These are phyloP conservation scores for Solanum commersonii DNA, from an alignment of 257 asterid species.

Conservation along the genomic window DNA sequence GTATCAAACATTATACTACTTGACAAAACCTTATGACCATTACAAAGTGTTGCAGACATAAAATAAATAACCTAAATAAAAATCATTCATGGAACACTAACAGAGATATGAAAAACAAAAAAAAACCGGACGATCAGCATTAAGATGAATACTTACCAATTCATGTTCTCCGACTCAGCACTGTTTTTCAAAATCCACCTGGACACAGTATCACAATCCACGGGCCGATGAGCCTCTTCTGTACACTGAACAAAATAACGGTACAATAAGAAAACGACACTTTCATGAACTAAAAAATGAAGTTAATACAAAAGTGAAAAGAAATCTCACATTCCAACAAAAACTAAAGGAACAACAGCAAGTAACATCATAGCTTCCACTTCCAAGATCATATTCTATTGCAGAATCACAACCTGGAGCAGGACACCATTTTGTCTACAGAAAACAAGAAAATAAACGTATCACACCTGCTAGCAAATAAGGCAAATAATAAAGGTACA, in stretches of 20 bases:
- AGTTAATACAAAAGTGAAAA: constrained; percentile 2
- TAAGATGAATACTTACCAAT: constrained; percentile 42
- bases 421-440: constrained; percentile 99
- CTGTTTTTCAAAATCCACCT: constrained; percentile 93
- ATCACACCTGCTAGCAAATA: not conserved
- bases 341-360: constrained; percentile 88
- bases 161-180: constrained; percentile 99
- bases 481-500: not conserved
- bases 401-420: constrained; percentile 97
- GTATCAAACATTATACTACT: not conserved
- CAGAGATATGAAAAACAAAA: not conserved
- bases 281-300: constrained; percentile 1
- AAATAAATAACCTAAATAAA: not conserved
- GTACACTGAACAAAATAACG: constrained; percentile 56
- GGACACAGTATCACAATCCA: constrained; percentile 85
- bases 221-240: constrained; percentile 99
- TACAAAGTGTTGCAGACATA: not conserved
- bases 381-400: constrained; percentile 79
- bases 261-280: constrained; percentile 1
- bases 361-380: constrained; percentile 89
- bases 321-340: constrained; percentile 92
- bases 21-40: not conserved
- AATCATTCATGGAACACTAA: not conserved
- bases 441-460: not conserved
- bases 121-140: not conserved